Evolutionary conservation across 768 basidiomycete species (phyloP).

Genomic region (Podaxis mareebaensis): DNA sequence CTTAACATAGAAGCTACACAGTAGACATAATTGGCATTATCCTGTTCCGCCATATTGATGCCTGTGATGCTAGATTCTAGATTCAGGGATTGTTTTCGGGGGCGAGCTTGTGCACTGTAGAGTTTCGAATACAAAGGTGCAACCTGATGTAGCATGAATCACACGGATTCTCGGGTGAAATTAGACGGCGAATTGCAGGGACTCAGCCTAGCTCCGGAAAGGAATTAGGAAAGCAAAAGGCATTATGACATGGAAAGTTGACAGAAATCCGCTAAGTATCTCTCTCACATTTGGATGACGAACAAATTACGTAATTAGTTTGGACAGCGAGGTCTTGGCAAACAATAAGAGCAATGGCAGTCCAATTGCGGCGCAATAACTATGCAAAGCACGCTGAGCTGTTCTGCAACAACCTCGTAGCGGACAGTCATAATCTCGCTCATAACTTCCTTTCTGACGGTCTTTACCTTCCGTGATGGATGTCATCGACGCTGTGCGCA

Average conservation of each 20-base stretch:
- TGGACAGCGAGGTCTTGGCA: neutral
- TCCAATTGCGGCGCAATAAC: constrained; percentile 14
- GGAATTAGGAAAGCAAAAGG: too few species aligned
- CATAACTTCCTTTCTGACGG: neutral
- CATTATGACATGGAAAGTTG: too few species aligned
- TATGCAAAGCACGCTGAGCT: constrained; percentile 9
- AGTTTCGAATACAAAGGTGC: too few species aligned
- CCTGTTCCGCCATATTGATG: neutral
- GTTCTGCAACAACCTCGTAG: neutral
- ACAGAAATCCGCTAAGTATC: too few species aligned
- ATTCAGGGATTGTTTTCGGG: neutral
- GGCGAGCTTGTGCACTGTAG: neutral
- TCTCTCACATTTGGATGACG: neutral
- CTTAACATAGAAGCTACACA: neutral
- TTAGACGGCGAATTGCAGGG: too few species aligned
- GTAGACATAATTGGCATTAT: neutral
- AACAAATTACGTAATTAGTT: neutral
- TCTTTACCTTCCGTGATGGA: constrained; percentile 46
- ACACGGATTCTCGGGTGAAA: too few species aligned
- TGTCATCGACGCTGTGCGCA: constrained; percentile 53
- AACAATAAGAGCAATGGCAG: neutral
- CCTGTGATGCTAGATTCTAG: neutral
- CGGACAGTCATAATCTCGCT: constrained; percentile 8
- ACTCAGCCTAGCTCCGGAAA: too few species aligned
- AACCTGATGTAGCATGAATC: too few species aligned